Evolutionary conservation across 2,329 filamentous ascomycete species (phyloP).

Genomic region (Fusarium papillatum): DNA sequence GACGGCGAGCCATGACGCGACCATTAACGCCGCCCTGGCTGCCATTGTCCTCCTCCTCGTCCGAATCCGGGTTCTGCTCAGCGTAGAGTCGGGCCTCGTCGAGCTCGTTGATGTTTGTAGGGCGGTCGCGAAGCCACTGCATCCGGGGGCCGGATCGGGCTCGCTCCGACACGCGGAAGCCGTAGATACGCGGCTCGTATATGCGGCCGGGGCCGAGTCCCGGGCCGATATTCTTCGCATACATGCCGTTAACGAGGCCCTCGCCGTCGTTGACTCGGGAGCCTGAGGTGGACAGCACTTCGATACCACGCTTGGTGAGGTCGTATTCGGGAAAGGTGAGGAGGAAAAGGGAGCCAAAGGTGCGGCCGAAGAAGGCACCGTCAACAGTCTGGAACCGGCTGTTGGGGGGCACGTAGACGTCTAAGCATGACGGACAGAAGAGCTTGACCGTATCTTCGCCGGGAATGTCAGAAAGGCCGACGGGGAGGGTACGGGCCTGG

Average conservation of each 20-base stretch:
- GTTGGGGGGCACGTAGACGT: constrained; percentile 98
- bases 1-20: constrained; percentile 56
- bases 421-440: constrained; percentile 96
- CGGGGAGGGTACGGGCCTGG: constrained; percentile 89
- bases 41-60: constrained; percentile 69
- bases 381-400: constrained; percentile 98
- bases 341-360: constrained; percentile 96
- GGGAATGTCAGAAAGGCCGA: constrained; percentile 94
- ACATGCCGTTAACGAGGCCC: constrained; percentile 84
- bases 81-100: constrained; percentile 79
- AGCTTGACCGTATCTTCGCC: constrained; percentile 98
- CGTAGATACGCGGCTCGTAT: constrained; percentile 97
- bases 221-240: constrained; percentile 88
- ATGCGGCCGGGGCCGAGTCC: constrained; percentile 86
- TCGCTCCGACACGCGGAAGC: constrained; percentile 93
- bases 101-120: constrained; percentile 82
- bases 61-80: constrained; percentile 66
- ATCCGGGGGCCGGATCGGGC: constrained; percentile 93
- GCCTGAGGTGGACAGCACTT: constrained; percentile 61
- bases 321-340: constrained; percentile 99
- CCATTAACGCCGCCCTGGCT: constrained; percentile 57
- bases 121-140: constrained; percentile 94
- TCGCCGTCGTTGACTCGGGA: constrained; percentile 58
- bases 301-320: constrained; percentile 78
- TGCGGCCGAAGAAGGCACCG: constrained; percentile 97